Evolutionary conservation across 2,329 filamentous ascomycete species (phyloP), one percentile per base, ranked within the genome.

Genomic region (Monosporascus sp.): DNA sequence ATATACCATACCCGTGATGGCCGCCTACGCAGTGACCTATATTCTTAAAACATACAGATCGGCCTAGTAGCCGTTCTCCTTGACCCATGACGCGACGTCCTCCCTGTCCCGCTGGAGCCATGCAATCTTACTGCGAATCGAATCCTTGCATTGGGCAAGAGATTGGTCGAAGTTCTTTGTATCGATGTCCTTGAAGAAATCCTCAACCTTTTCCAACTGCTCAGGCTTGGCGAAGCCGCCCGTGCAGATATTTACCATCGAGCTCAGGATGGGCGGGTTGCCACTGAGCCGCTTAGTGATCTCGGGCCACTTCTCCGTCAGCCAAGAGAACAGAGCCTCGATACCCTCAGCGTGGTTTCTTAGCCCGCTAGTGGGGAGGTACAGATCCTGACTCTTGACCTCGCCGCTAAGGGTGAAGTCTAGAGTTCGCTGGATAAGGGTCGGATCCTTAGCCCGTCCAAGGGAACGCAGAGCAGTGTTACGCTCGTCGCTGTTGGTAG

Each of bases 371-470:
- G 94, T 82, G 1, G 93, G 92, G 68, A 96, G 84, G 74, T 96
- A 97, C 59, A 97, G 85, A 70, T 97, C 93, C 71, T 97, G 93
- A 59, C 89, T 90, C 77, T 95, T 96, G 72, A 97, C 88, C 60
- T 96, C 87, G 56, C 86, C 83, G 68, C 84, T 84, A 53, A 92
- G 79, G 35, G 91, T 80, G 58, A 97, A 77, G 31, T 77, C 81
- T 15, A 97, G 80, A 3, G 91, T 93, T 56, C 84, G 83, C 75
- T 94, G 76, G 68, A 97, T 93, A 48, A 97, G 82, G 59, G 87
- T 83, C 1, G 89, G 85, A 52, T 88, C 80, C 67, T 86, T 86
- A 47, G 90, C 85, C 49, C 90, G 84, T 49, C 93, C 93, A 22
- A 97, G 80, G 35, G 82, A 83, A 63, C 92, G 89, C 54, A 97